Conservation (phyloP, 352 stramenopile species). For the Lagenidium giganteum region DNA sequence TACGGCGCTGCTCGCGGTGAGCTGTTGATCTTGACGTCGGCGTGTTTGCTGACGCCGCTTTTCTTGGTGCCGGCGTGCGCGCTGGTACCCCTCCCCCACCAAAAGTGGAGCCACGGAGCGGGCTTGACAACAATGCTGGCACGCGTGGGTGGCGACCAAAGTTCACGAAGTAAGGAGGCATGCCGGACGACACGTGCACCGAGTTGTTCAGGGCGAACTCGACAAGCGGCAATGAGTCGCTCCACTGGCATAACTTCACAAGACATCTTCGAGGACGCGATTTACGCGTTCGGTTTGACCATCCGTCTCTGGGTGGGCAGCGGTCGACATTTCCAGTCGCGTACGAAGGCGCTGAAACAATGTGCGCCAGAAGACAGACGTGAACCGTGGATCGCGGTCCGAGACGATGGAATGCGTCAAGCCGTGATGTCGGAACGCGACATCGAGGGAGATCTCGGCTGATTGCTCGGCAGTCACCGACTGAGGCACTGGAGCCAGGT, state of each 20-base stretch:
- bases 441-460: background rate
- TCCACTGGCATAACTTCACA: constrained; percentile 16
- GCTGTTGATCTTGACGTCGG: too few species aligned
- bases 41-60: too few species aligned
- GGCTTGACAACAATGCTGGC: too few species aligned
- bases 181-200: constrained; percentile 18
- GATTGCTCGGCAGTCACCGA: background rate
- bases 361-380: background rate
- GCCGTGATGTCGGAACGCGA: background rate
- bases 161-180: constrained; percentile 17
- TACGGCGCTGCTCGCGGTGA: too few species aligned
- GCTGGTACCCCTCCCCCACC: too few species aligned
- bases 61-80: too few species aligned
- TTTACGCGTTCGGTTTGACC: constrained; percentile 5
- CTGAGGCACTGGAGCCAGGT: constrained; percentile 7
- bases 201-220: constrained; percentile 26
- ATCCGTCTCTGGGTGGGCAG: background rate
- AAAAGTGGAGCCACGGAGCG: too few species aligned
- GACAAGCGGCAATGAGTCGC: constrained; percentile 9
- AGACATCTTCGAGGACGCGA: constrained; percentile 12
- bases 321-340: background rate
- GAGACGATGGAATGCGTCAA: background rate
- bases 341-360: background rate
- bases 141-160: too few species aligned
- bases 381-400: constrained; percentile 1